Base-by-base conservation (phyloP, 352 stramenopile genomes). In the Phytophthora brassicae region DNA sequence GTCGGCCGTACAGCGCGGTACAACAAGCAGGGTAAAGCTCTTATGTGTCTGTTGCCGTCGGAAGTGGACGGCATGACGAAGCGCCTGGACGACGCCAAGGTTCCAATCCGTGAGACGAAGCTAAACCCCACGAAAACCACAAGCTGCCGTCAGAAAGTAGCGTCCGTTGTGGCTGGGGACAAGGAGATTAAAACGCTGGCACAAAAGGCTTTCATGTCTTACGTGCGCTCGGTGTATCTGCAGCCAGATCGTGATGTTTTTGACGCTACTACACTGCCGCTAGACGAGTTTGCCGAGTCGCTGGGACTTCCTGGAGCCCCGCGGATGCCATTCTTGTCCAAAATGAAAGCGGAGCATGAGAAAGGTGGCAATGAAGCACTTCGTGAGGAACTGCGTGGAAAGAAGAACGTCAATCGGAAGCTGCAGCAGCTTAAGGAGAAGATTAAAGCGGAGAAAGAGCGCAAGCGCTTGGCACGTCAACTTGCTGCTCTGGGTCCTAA, bases 151-250 rank as follows among this genome's bases (percentile, higher is more conserved):
- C 86, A 97, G 59, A 96, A 97, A 63, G 82, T 98, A 31, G 88
- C 92, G 12, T 95, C 94, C 0, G 74, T 98, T 16, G 90, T 97
- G 31, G 97, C 96, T 0, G 81, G 94, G 11, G 90, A 99, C 68
- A 89, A 94, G 46, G 87, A 98, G 23, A 89, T 99, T 57, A 97
- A 98, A 66, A 62, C 88, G 38, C 69, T 99, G 14, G 97, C 96
- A 0, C 97, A 99, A 66, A 99, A 98, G 66, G 97, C 97, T 16
- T 99, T 99, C 70, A 96, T 96, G 77, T 98, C 94, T 13, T 99
- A 99, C 72, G 79, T 99, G 29, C 92, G 97, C 20, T 98, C 90
- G 0, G 87, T 99, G 31, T 89, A 97, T 48, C 72, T 99, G 20
- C 95, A 99, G 90, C 94, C 94, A 3, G 88, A 98, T 63, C 96